Conservation (phyloP, 192 early-diverging fungal genomes). For the Backusella westeae region DNA sequence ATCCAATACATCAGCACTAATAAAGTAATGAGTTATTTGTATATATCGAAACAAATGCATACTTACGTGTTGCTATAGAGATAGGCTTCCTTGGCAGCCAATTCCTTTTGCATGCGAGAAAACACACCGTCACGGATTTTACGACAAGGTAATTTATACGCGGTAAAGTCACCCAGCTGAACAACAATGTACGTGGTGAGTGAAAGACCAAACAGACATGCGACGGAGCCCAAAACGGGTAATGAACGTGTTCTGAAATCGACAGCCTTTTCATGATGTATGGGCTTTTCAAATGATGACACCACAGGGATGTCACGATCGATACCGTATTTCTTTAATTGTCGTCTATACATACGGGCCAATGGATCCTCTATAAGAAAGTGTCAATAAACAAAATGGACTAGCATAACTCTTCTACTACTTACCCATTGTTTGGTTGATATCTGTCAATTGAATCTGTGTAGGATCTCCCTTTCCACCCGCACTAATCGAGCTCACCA, state of each 20-base stretch:
- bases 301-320: constrained; percentile 80
- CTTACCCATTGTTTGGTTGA: constrained; percentile 79
- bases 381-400: background rate
- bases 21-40: background rate
- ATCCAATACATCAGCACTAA: constrained; percentile 43
- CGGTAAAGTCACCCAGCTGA: constrained; percentile 47
- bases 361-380: constrained; percentile 78
- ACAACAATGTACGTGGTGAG: constrained; percentile 84
- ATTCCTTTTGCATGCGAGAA: constrained; percentile 66
- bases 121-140: constrained; percentile 73
- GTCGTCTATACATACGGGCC: constrained; percentile 74
- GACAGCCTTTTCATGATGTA: constrained; percentile 57
- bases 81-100: constrained; percentile 52
- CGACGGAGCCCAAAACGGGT: constrained; percentile 74
- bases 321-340: constrained; percentile 68
- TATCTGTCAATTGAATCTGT: constrained; percentile 91
- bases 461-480: constrained; percentile 94
- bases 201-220: constrained; percentile 90
- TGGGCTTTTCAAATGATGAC: constrained; percentile 92
- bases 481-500: constrained; percentile 92
- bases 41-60: background rate
- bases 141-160: constrained; percentile 62
- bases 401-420: background rate
- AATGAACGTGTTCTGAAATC: constrained; percentile 80
- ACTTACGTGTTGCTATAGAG: constrained; percentile 30